Evolutionary conservation across 352 stramenopile species (phyloP).

Genomic region (Pythium chondricola): DNA sequence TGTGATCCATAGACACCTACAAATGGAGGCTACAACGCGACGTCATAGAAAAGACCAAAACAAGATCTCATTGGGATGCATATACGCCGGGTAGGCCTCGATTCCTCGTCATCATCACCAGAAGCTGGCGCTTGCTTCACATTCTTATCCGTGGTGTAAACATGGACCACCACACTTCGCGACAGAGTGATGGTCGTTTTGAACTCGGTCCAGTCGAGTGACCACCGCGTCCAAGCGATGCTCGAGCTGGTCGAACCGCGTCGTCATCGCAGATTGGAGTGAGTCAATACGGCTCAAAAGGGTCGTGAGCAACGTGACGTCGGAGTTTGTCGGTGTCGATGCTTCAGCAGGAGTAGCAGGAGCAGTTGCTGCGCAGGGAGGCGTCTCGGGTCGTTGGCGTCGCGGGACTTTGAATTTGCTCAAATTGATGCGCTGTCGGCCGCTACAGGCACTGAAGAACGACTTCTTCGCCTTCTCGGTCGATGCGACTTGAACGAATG

Average conservation of each 20-base stretch:
- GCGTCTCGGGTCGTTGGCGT: slow-evolving; percentile 5
- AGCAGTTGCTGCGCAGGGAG: not conserved
- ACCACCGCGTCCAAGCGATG: slow-evolving; percentile 29
- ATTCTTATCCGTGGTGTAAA: too few relatives aligned
- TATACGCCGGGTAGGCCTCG: too few relatives aligned
- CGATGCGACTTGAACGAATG: slow-evolving; percentile 48
- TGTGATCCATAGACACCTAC: too few relatives aligned
- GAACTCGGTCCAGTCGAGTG: slow-evolving; percentile 29
- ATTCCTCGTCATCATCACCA: too few relatives aligned
- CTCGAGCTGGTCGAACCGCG: slow-evolving; percentile 49
- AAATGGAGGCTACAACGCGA: too few relatives aligned
- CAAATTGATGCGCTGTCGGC: slow-evolving; percentile 31
- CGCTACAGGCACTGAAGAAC: slow-evolving; percentile 38
- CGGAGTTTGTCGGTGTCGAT: not conserved
- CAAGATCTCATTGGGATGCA: too few relatives aligned
- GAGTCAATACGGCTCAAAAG: slow-evolving; percentile 27
- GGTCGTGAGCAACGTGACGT: slow-evolving; percentile 4
- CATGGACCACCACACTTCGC: slow-evolving; percentile 8
- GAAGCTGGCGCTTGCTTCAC: too few relatives aligned
- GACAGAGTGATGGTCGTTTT: slow-evolving; percentile 10
- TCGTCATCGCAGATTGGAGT: slow-evolving; percentile 40
- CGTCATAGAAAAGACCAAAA: too few relatives aligned
- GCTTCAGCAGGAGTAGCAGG: not conserved
- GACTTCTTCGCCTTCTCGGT: slow-evolving; percentile 35
- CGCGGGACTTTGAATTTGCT: slow-evolving; percentile 48